Percentiles rank a stretch among this genome's conserved stretches.
These are phyloP conservation scores for Meira nashicola DNA, from an alignment of 1,284 basidiomycete species.

Conservation along the genomic window DNA sequence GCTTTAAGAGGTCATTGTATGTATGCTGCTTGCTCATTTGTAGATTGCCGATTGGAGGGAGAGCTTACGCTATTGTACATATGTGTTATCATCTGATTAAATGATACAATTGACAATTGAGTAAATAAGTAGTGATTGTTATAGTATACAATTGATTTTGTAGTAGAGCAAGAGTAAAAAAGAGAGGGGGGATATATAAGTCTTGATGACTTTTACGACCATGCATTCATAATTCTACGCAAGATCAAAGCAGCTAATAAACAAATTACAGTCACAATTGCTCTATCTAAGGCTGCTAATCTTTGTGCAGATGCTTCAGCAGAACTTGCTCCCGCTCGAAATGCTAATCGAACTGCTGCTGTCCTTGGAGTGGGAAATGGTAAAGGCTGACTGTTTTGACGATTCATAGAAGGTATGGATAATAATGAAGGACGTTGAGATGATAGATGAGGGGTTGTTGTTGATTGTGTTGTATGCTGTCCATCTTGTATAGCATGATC, in stretches of 20 bases:
- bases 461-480: not conserved
- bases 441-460: not conserved
- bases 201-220: too few relatives aligned
- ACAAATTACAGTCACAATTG: conserved; percentile 14
- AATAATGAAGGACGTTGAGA: too few relatives aligned
- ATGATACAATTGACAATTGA: too few relatives aligned
- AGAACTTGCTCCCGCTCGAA: not conserved
- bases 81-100: too few relatives aligned
- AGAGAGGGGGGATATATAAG: not conserved
- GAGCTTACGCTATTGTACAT: too few relatives aligned
- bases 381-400: not conserved
- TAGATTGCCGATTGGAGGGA: too few relatives aligned
- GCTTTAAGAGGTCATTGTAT: not conserved
- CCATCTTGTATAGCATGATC: not conserved
- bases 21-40: too few relatives aligned
- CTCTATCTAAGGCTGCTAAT: conserved; percentile 14
- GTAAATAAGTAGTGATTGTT: not conserved
- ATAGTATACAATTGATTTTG: not conserved
- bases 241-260: conserved; percentile 12
- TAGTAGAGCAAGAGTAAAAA: not conserved
- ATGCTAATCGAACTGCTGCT: not conserved
- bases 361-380: not conserved
- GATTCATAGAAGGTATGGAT: not conserved
- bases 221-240: conserved; percentile 7
- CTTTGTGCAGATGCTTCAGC: conserved; percentile 9